Evolutionary conservation across 768 basidiomycete species (phyloP), one percentile per base, ranked within the genome.

Genomic region (Clavaria fumosa): DNA sequence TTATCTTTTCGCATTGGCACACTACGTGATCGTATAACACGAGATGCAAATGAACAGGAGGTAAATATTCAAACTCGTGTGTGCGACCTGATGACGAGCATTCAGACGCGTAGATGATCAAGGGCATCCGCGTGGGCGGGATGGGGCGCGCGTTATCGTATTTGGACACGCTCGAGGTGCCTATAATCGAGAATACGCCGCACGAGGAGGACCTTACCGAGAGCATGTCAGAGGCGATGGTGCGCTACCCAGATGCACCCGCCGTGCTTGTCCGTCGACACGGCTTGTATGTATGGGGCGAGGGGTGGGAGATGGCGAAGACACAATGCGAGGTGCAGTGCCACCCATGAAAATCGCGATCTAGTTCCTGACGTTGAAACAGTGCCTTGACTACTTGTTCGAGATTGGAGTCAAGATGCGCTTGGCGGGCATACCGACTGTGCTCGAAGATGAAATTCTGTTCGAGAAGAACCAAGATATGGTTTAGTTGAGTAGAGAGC

Each of bases 131-230:
- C 7, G 52, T 75, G 11, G 80, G 71, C 4, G 86, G 88, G 7
- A 75, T 66, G n/a, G 83, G 81, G 1, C 55, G 59, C n/a, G 69
- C 83, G 0, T 52, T 88, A 44, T 78, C 80, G 1, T 90, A 86
- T 55, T 71, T 86, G 37, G 84, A 91, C 55, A 89, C 82, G 3
- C 67, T 90, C 6, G 75, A 72, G 36, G 61, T 91, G 2, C 88
- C 86, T 0, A 89, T 91, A 50, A 91, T 90, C 42, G 79, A 85
- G 47, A 91, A 90, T 50, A 91, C 88, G 1, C 86, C 86, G 4
- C 67, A 82, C 42, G 88, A 91, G 53, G 86, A 89, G 53, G 86
- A 89, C 52, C 61, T 91, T 40, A 81, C 76, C 43, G 83, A 83
- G 28, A 79, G 82, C 43, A 89, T 91, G 85, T 83, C 75, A 0